phyloP scores from a whole-genome alignment of 2,329 filamentous ascomycete species.

The Madurella fahalii region DNA sequence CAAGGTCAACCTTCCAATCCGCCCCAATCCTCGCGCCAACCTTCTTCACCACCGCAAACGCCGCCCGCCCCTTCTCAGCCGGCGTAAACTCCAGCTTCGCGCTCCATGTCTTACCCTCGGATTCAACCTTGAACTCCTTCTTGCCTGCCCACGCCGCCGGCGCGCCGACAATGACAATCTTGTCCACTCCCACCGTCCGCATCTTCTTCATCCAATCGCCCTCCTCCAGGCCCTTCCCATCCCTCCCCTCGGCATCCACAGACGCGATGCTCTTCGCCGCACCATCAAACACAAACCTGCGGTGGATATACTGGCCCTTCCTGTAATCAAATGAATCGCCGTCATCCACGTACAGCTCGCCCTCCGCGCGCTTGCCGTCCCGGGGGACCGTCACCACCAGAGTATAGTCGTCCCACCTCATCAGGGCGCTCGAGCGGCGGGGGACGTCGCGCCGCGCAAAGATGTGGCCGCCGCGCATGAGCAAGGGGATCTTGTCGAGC shows the following conservation, averaged over 20 bases:
- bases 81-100: constrained; percentile 58
- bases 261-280: constrained; percentile 59
- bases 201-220: constrained; percentile 76
- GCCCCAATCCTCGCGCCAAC: constrained; percentile 49
- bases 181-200: constrained; percentile 74
- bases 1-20: constrained; percentile 47
- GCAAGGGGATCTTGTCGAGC: constrained; percentile 78
- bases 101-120: constrained; percentile 50
- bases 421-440: constrained; percentile 77
- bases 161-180: constrained; percentile 77
- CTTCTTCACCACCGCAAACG: constrained; percentile 51
- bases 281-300: constrained; percentile 64
- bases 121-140: constrained; percentile 53
- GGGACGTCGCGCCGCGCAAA: constrained; percentile 86
- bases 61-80: constrained; percentile 43
- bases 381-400: constrained; percentile 71
- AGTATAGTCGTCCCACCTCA: constrained; percentile 94
- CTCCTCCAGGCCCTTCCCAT: constrained; percentile 55
- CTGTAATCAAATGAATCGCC: constrained; percentile 89
- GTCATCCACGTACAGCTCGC: constrained; percentile 86
- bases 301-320: constrained; percentile 82
- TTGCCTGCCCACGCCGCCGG: constrained; percentile 66
- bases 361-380: constrained; percentile 61
- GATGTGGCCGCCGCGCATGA: constrained; percentile 92
- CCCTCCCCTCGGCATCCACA: constrained; percentile 58